Percentiles rank a stretch among this genome's conserved stretches.
Conservation (phyloP, 192 early-diverging fungal species). For the Helicostylum pulchrum region DNA sequence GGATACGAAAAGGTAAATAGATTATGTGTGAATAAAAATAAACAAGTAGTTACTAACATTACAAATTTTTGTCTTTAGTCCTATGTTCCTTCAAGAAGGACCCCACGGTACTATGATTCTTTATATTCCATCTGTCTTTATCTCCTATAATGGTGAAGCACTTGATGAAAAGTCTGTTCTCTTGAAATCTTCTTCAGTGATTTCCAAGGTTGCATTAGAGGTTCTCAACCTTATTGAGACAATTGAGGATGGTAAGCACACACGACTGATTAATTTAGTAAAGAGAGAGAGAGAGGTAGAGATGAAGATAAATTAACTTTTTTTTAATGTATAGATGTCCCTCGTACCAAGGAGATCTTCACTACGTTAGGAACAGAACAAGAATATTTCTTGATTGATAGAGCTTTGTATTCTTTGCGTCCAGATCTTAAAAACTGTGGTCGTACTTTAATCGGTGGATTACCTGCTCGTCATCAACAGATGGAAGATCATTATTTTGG, state of each 20-base stretch:
- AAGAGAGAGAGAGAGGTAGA: neutral
- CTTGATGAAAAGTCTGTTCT: constrained; percentile 98
- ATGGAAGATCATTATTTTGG: constrained; percentile 99
- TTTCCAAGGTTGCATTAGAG: constrained; percentile 78
- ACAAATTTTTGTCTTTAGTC: constrained; percentile 43
- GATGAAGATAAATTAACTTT: neutral
- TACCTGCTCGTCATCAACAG: constrained; percentile 98
- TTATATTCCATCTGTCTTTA: constrained; percentile 97
- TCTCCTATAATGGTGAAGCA: constrained; percentile 98
- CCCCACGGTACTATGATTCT: constrained; percentile 91
- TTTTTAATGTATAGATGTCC: constrained; percentile 45
- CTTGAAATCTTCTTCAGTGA: constrained; percentile 83
- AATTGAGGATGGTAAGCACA: constrained; percentile 43
- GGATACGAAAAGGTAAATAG: constrained; percentile 74
- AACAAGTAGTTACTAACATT: neutral
- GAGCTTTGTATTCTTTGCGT: constrained; percentile 87
- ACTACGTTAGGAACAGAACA: constrained; percentile 97
- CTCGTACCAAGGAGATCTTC: constrained; percentile 73
- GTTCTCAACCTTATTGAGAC: constrained; percentile 76
- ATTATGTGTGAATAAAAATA: neutral
- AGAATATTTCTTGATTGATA: constrained; percentile 99
- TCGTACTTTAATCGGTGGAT: constrained; percentile 87
- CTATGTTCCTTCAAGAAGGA: constrained; percentile 93
- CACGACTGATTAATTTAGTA: neutral
- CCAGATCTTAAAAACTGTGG: constrained; percentile 97